Evolutionary conservation across 2,329 filamentous ascomycete species (phyloP).

Genomic region (Escovopsis sp.): DNA sequence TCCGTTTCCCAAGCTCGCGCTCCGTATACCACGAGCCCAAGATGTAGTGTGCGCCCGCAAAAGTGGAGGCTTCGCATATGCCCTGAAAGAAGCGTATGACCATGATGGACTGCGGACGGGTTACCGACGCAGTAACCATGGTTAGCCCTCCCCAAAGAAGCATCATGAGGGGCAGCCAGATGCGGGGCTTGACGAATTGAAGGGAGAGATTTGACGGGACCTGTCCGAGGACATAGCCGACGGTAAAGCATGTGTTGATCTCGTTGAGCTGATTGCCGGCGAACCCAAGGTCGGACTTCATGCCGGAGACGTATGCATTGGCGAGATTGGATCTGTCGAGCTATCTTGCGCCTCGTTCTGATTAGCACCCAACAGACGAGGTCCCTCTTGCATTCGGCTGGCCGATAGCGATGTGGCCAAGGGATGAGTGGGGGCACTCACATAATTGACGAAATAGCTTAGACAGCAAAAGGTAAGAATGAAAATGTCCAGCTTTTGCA

Average conservation of each 20-base stretch:
- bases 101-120: slow-evolving; percentile 22
- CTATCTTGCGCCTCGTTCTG: slow-evolving; percentile 4
- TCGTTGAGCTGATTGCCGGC: slow-evolving; percentile 28
- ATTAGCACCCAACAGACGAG: not conserved
- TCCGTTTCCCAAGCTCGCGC: slow-evolving; percentile 46
- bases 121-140: slow-evolving; percentile 33
- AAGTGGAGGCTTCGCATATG: slow-evolving; percentile 24
- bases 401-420: not conserved
- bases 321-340: slow-evolving; percentile 25
- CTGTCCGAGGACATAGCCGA: slow-evolving; percentile 37
- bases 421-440: slow-evolving; percentile 12
- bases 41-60: slow-evolving; percentile 27
- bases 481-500: slow-evolving; percentile 49
- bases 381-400: not conserved
- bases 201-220: slow-evolving; percentile 47
- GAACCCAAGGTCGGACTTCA: slow-evolving; percentile 31
- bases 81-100: slow-evolving; percentile 26
- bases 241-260: slow-evolving; percentile 22
- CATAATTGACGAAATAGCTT: slow-evolving; percentile 40
- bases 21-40: slow-evolving; percentile 44
- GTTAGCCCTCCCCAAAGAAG: slow-evolving; percentile 49
- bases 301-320: slow-evolving; percentile 29
- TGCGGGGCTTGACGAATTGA: slow-evolving; percentile 46
- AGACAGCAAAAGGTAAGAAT: slow-evolving; percentile 50
- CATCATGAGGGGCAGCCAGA: slow-evolving; percentile 51